Base-by-base conservation (phyloP, 768 basidiomycete genomes). In the Lactifluus rugatus region DNA sequence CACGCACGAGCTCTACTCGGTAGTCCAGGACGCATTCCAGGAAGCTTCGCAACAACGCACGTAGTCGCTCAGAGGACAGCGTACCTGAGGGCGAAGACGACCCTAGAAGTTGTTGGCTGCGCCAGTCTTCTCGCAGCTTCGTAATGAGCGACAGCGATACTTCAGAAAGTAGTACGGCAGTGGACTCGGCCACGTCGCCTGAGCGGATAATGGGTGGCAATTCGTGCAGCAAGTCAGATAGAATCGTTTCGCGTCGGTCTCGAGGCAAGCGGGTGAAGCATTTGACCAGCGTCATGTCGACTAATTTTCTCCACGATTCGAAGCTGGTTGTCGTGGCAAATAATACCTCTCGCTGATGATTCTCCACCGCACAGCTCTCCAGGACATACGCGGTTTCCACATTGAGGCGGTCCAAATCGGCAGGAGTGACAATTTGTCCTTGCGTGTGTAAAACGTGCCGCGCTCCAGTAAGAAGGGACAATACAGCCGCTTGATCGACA, bases 171-270 rank as follows among this genome's bases (percentile, higher is more conserved):
- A 94, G 72, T n/a, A 93, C 78, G 11, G 89, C 79, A 1, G 90
- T 87, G 2, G 82, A 75, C 57, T 88, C 84, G 37, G 85, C 79
- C 21, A 86, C 73, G 55, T 83, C 84, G 11, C 76, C 71, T 0
- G 83, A 84, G 31, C 78, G 79, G 45, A 94, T 78, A 21, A 81
- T 81, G 2, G 76, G 70, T 1, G 93, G 87, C 21, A 96, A 77
- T 21, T 89, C 84, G 64, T 89, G 85, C 19, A 98, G 78, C 19
- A 98, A 74, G 67, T 96, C 95, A 64, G 95, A 91, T 5, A 96
- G 76, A 76, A 95, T 86, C 60, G 83, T 85, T 70, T 97, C 93
- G 25, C 91, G 81, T 25, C 81, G 83, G 58, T 92, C 88, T 61
- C 85, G 81, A 0, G 89, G 86, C 13, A 96, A 76, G 34, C 86